These are phyloP conservation scores for Cyclostephanos invisitatus DNA, from an alignment of 108 stramenopile genomes.

Conservation along the genomic window DNA sequence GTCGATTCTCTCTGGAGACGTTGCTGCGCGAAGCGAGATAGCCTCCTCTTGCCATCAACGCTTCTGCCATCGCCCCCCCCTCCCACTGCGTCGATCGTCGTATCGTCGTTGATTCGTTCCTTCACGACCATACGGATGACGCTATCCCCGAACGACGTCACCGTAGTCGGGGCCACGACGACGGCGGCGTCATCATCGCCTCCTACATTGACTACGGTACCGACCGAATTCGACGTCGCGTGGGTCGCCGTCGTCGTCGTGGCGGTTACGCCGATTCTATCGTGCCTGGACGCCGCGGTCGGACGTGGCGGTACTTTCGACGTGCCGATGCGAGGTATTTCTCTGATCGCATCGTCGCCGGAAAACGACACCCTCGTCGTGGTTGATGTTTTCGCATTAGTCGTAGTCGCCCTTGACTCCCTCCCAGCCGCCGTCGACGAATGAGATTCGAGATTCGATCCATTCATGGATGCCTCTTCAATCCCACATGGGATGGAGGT, in stretches of 20 bases:
- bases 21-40: conserved; percentile 49
- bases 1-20: conserved; percentile 19
- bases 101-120: conserved; percentile 24
- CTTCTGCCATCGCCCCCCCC: neutral
- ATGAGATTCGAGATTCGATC: neutral
- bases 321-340: conserved; percentile 40
- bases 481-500: no score
- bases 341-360: conserved; percentile 17
- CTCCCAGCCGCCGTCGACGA: neutral
- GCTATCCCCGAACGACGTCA: conserved; percentile 40
- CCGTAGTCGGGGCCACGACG: conserved; percentile 13
- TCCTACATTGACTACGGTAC: neutral
- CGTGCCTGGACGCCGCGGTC: neutral
- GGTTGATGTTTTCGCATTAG: neutral
- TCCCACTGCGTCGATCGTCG: neutral
- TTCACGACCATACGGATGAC: conserved; percentile 46
- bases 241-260: neutral
- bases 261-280: neutral
- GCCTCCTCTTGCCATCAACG: conserved; percentile 16
- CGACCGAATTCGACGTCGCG: neutral
- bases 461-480: no score
- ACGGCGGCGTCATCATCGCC: neutral
- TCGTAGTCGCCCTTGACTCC: neutral
- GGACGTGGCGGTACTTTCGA: conserved; percentile 34
- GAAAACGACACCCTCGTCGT: conserved; percentile 34